Percentiles rank a stretch among this genome's conserved stretches.
Evolutionary conservation across 768 basidiomycete species (phyloP).

Genomic region (Daedaleopsis nitida): DNA sequence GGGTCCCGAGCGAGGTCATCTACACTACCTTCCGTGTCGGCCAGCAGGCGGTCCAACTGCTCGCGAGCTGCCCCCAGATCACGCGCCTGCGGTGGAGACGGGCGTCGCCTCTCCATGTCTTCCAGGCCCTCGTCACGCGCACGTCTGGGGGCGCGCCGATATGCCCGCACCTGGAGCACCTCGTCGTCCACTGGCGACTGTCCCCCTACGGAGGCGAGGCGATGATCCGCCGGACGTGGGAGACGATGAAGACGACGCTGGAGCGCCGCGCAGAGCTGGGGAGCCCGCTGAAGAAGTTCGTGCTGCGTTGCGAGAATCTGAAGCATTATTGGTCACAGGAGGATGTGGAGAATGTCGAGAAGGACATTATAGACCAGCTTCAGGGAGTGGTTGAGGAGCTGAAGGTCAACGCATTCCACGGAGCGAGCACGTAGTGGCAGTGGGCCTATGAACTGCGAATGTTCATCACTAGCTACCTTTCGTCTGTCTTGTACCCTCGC

Average conservation of each 20-base stretch:
- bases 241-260: neutral
- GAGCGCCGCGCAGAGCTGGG: neutral
- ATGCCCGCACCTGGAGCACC: neutral
- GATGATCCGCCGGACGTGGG: neutral
- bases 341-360: neutral
- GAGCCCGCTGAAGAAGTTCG: neutral
- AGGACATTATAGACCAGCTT: neutral
- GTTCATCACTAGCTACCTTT: neutral
- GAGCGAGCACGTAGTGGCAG: neutral
- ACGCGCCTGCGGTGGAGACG: neutral
- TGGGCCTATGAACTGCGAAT: neutral
- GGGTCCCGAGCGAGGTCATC: neutral
- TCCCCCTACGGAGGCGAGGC: neutral
- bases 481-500: neutral
- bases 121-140: neutral
- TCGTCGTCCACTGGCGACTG: slow-evolving; percentile 1
- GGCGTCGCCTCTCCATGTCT: neutral
- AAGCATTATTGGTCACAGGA: neutral
- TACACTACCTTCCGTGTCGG: neutral
- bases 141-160: neutral
- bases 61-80: neutral
- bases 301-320: neutral
- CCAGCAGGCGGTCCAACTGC: neutral
- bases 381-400: neutral
- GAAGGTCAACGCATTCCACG: neutral